phyloP scores from a whole-genome alignment of 345 rosid species.

The Ricinus communis region DNA sequence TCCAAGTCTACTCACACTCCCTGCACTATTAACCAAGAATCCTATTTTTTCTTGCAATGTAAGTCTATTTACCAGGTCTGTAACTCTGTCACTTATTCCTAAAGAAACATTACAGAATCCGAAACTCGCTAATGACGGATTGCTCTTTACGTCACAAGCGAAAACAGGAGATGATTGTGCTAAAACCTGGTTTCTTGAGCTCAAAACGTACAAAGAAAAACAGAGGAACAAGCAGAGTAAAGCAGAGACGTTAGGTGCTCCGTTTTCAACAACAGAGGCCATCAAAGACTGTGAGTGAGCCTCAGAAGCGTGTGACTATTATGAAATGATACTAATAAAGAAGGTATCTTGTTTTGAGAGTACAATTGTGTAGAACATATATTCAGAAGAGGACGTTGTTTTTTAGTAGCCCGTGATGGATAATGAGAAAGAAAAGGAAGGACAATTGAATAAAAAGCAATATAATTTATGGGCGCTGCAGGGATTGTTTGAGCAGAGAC shows the following conservation, averaged over 20 bases:
- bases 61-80: slow-evolving; percentile 68
- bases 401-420: slow-evolving; percentile 57
- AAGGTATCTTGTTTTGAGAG: background rate
- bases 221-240: slow-evolving; percentile 21
- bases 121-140: slow-evolving; percentile 45
- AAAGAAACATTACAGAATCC: slow-evolving; percentile 59
- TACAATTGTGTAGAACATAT: background rate
- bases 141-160: slow-evolving; percentile 62
- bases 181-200: slow-evolving; percentile 8
- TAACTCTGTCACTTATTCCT: slow-evolving; percentile 50
- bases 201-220: background rate
- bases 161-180: slow-evolving; percentile 66
- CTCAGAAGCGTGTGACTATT: too few species aligned
- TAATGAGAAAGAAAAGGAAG: background rate
- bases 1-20: slow-evolving; percentile 67
- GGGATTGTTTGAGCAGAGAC: background rate
- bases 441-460: background rate
- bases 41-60: slow-evolving; percentile 75
- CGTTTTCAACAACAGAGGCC: slow-evolving; percentile 24
- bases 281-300: too few species aligned
- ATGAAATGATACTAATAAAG: background rate
- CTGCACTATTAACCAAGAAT: slow-evolving; percentile 51
- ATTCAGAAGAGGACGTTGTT: slow-evolving; percentile 29
- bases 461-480: background rate
- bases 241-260: too few species aligned